These are phyloP conservation scores for Paramyrothecium roridum DNA, from an alignment of 2,329 filamentous ascomycete species.

Conservation along the genomic window DNA sequence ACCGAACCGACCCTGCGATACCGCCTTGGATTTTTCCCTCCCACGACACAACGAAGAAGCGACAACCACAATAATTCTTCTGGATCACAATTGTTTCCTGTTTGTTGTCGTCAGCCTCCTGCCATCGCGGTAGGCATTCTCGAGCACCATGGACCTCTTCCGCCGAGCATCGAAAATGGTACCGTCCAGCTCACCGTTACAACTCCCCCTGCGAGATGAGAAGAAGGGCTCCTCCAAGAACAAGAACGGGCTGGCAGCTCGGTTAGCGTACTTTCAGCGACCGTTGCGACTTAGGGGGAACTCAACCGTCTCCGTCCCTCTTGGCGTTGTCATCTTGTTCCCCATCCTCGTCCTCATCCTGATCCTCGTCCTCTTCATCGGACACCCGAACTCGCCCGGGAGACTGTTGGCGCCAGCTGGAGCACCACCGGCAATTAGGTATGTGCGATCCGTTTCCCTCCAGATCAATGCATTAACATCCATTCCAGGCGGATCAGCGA, in stretches of 20 bases:
- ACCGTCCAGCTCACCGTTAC: slow-evolving; percentile 35
- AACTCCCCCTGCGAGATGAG: slow-evolving; percentile 48
- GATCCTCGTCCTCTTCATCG: slow-evolving; percentile 84
- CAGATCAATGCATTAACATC: slow-evolving; percentile 9
- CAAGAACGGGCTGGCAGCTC: slow-evolving; percentile 37
- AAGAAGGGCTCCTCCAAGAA: slow-evolving; percentile 37
- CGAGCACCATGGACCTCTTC: slow-evolving; percentile 52
- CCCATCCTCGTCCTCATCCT: slow-evolving; percentile 87
- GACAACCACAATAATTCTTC: not conserved
- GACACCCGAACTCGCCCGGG: slow-evolving; percentile 79
- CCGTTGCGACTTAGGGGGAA: slow-evolving; percentile 88
- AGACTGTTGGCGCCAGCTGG: slow-evolving; percentile 85
- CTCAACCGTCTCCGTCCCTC: slow-evolving; percentile 85
- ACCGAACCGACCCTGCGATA: slow-evolving; percentile 3
- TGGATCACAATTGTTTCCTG: not conserved
- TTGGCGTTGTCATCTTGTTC: slow-evolving; percentile 90
- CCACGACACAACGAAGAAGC: not conserved
- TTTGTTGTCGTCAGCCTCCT: not conserved
- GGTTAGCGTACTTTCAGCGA: slow-evolving; percentile 77
- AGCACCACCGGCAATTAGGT: slow-evolving; percentile 87
- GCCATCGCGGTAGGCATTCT: slow-evolving; percentile 9
- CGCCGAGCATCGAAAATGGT: slow-evolving; percentile 51
- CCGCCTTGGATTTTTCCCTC: slow-evolving; percentile 51
- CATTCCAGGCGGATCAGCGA: slow-evolving; percentile 84
- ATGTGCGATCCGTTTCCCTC: slow-evolving; percentile 27